Conservation (phyloP, 352 stramenopile genomes). For the Phytophthora idaei region DNA sequence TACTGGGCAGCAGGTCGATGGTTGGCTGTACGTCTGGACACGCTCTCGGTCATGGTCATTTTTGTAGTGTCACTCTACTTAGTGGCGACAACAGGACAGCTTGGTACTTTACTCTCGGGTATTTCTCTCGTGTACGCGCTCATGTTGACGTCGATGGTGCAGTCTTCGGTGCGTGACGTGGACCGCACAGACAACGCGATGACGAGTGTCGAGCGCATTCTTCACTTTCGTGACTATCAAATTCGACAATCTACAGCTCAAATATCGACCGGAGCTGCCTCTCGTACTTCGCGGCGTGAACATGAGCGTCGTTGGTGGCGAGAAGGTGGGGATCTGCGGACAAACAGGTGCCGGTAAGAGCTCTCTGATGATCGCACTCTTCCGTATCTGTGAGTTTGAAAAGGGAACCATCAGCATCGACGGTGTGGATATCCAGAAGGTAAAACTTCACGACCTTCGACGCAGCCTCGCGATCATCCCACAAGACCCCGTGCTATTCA, state of each 20-base stretch:
- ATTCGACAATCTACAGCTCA: conserved; percentile 38
- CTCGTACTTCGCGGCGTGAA: conserved; percentile 43
- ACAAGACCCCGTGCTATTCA: conserved; percentile 67
- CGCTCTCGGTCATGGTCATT: conserved; percentile 84
- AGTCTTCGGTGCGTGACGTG: conserved; percentile 27
- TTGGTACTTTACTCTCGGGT: conserved; percentile 33
- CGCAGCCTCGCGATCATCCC: conserved; percentile 40
- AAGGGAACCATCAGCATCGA: conserved; percentile 84
- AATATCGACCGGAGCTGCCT: conserved; percentile 46
- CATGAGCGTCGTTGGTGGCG: conserved; percentile 29
- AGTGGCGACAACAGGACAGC: conserved; percentile 57
- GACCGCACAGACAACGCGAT: conserved; percentile 44
- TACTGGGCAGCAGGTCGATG: conserved; percentile 76
- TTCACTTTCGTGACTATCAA: conserved; percentile 34
- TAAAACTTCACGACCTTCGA: conserved; percentile 33
- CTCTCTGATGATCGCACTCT: conserved; percentile 48
- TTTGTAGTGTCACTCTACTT: conserved; percentile 87
- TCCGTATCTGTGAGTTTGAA: conserved; percentile 41
- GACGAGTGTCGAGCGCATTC: conserved; percentile 44
- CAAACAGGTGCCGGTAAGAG: conserved; percentile 52
- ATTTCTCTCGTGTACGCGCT: conserved; percentile 43
- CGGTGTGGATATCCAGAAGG: conserved; percentile 61
- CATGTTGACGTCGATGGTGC: conserved; percentile 54
- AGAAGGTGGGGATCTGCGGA: conserved; percentile 47
- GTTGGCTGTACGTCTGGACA: conserved; percentile 92